Evolutionary conservation across 1,284 basidiomycete genomes (phyloP), one percentile per base, ranked within the genome.

Genomic region (Leccinum pachyderme): DNA sequence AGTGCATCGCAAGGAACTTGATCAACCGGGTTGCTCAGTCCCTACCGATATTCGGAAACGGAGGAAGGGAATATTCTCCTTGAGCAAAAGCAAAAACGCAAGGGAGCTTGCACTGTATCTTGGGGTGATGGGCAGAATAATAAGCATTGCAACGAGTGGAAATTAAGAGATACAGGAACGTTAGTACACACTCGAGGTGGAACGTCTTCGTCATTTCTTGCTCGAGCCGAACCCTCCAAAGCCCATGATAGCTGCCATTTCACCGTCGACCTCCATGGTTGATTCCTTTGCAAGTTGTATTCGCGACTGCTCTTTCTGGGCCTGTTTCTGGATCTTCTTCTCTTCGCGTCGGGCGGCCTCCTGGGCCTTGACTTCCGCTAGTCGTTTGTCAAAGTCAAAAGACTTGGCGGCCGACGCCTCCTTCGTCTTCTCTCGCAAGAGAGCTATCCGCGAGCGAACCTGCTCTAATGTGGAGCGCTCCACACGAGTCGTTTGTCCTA

Each of bases 401-500:
- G 86, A 82, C 68, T 95, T 95, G 0, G 91, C 88, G 27, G 80
- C 79, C 0, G 93, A 86, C 7, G 85, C 85, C 47, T 88, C 86
- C 58, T 86, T 87, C 4, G 92, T 93, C 71, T 86, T 86, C 71
- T 92, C 92, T 24, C 95, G 86, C n/a, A 98, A 77, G 44, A 83
- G 76, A 1, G 91, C 91, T 74, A 99, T 95, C 58, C 91, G 87
- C 8, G 86, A 86, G 49, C 93, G 87, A 39, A 99, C 97, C 75
- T 98, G 92, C 58, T 90, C 86, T 18, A 98, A 75, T 0, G 94
- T 96, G 2, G 95, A 97, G 22, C 95, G 84, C 62, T 87, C 88
- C 53, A 97, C 82, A 58, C 89, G 89, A 8, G 96, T 99, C 2
- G 92, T 93, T 75, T 99, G 97, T 22, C 96, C 97, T n/a, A 99